A percentile compares a stretch with the other conserved stretches of the same genome.
These are phyloP conservation scores for Byssochlamys sp. DNA, from an alignment of 2,329 filamentous ascomycete species.

Conservation along the genomic window DNA sequence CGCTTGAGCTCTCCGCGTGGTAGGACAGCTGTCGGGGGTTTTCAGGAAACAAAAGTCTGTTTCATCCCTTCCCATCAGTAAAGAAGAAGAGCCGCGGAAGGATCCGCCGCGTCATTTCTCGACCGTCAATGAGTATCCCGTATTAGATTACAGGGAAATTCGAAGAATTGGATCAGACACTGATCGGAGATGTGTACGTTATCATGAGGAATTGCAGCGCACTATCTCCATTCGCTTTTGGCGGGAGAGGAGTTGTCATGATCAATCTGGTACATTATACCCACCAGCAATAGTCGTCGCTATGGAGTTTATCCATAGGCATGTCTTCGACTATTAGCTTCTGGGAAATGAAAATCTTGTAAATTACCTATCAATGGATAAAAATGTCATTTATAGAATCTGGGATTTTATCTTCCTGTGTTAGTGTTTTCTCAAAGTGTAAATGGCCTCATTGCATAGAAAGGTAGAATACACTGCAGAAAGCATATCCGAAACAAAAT, in stretches of 20 bases:
- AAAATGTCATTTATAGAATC: neutral
- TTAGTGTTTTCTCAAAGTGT: neutral
- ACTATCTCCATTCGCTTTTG: neutral
- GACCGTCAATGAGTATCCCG: neutral
- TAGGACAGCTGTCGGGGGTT: conserved; percentile 1
- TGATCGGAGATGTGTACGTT: neutral
- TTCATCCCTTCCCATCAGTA: neutral
- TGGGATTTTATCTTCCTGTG: neutral
- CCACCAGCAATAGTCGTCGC: neutral
- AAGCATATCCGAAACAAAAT: neutral
- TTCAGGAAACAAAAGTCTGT: neutral
- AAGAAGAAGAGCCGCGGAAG: neutral
- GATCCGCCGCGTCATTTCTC: neutral
- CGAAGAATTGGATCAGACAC: neutral
- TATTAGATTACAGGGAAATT: neutral
- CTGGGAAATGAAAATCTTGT: neutral
- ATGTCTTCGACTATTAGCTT: neutral
- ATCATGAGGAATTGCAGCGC: neutral
- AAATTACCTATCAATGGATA: neutral
- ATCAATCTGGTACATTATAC: neutral
- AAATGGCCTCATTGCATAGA: neutral
- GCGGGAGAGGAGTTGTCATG: neutral
- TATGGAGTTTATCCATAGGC: neutral
- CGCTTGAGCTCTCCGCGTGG: conserved; percentile 29
- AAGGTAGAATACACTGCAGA: neutral